Evolutionary conservation across 2,329 filamentous ascomycete genomes (phyloP).

Genomic region (Sarocladium brachiariae): DNA sequence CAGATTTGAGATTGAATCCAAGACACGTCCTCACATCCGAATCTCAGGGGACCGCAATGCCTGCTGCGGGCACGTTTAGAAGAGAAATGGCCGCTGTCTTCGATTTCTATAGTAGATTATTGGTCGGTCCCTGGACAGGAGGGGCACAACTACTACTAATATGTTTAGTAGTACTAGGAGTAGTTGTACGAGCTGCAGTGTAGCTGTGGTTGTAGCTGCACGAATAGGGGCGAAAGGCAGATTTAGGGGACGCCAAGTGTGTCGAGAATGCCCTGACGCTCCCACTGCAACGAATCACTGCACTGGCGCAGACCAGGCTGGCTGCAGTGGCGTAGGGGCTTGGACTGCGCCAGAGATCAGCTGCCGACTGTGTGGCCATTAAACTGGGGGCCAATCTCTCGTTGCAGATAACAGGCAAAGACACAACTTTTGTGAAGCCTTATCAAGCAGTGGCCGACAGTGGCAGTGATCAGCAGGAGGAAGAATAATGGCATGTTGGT

Average conservation of each 20-base stretch:
- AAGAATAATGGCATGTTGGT: neutral
- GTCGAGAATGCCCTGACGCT: neutral
- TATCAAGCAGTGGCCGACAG: neutral
- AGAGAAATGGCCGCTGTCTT: neutral
- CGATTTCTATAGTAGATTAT: neutral
- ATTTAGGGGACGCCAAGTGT: neutral
- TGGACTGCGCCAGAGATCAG: too few relatives aligned
- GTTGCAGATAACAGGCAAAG: neutral
- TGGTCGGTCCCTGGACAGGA: neutral
- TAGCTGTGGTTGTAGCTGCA: neutral
- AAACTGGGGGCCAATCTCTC: constrained; percentile 6
- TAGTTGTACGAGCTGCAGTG: neutral
- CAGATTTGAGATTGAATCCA: neutral
- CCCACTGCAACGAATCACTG: neutral
- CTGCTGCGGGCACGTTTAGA: too few relatives aligned
- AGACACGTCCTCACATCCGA: constrained; percentile 5
- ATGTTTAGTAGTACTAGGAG: too few relatives aligned
- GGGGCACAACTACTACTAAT: too few relatives aligned
- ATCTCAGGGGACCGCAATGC: constrained; percentile 4
- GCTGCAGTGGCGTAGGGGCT: neutral
- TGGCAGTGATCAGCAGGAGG: constrained; percentile 6
- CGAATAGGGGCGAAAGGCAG: neutral
- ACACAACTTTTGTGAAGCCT: neutral
- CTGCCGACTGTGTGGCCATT: too few relatives aligned
- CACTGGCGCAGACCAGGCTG: neutral